Evolutionary conservation across 441 rosid species (phyloP).

Genomic region (Manihot esculenta): DNA sequence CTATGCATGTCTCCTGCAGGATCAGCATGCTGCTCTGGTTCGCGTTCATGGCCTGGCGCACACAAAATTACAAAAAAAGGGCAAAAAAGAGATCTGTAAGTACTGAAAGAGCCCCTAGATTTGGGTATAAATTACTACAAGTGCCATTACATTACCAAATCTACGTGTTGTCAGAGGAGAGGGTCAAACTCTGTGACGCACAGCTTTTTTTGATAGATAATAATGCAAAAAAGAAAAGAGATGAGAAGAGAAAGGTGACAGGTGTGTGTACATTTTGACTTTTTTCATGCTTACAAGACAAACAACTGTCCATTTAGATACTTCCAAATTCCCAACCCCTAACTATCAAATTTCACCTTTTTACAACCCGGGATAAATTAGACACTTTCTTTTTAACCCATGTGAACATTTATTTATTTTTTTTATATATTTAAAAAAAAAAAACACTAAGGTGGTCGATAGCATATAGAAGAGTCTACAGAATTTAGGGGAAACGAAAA

Average conservation of each 20-base stretch:
- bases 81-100: background rate
- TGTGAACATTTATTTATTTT: background rate
- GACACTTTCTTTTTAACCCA: background rate
- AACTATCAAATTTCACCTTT: constrained; percentile 23
- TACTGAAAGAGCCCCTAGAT: constrained; percentile 13
- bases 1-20: constrained; percentile 89
- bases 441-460: no score
- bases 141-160: constrained; percentile 25
- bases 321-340: constrained; percentile 46
- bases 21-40: constrained; percentile 88
- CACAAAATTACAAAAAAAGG: no score
- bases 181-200: constrained; percentile 12
- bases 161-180: background rate
- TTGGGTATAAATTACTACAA: constrained; percentile 4
- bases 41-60: constrained; percentile 61
- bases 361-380: constrained; percentile 24
- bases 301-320: constrained; percentile 37
- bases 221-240: constrained; percentile 15
- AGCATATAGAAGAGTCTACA: no score
- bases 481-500: no score
- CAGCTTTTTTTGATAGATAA: background rate
- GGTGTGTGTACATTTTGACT: constrained; percentile 65
- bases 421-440: no score
- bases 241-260: constrained; percentile 42
- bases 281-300: constrained; percentile 30